A percentile compares a stretch with the other conserved stretches of the same genome.
phyloP scores from a whole-genome alignment of 2,329 filamentous ascomycete species.

The Talaromyces rugulosus region DNA sequence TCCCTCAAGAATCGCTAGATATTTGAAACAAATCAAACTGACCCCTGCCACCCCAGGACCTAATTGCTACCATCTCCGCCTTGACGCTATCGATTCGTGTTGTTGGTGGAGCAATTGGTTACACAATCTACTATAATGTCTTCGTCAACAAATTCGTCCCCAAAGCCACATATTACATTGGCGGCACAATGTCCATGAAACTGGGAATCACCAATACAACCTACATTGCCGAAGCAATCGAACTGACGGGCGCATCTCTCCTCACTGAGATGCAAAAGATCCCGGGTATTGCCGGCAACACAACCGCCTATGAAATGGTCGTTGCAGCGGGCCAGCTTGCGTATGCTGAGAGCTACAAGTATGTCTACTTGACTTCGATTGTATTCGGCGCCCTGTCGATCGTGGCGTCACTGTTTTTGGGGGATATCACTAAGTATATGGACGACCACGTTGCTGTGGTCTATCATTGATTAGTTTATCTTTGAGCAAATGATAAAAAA shows the following conservation, averaged over 20 bases:
- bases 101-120: constrained; percentile 63
- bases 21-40: background rate
- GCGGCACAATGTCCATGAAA: constrained; percentile 45
- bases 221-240: constrained; percentile 49
- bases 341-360: constrained; percentile 57
- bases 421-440: constrained; percentile 57
- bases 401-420: constrained; percentile 55
- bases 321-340: constrained; percentile 54
- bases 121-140: constrained; percentile 55
- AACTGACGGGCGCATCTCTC: constrained; percentile 51
- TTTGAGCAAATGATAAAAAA: background rate
- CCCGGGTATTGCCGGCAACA: constrained; percentile 51
- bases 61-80: constrained; percentile 66
- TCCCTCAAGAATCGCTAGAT: background rate
- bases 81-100: constrained; percentile 67
- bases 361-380: constrained; percentile 60
- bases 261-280: constrained; percentile 46
- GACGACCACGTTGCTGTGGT: constrained; percentile 56
- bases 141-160: constrained; percentile 44
- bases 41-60: constrained; percentile 33
- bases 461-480: constrained; percentile 25
- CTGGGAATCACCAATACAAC: constrained; percentile 48
- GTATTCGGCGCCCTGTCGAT: constrained; percentile 57
- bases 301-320: constrained; percentile 49
- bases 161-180: constrained; percentile 47